Evolutionary conservation across 345 rosid species (phyloP).

Genomic region (Clausena lansium): DNA sequence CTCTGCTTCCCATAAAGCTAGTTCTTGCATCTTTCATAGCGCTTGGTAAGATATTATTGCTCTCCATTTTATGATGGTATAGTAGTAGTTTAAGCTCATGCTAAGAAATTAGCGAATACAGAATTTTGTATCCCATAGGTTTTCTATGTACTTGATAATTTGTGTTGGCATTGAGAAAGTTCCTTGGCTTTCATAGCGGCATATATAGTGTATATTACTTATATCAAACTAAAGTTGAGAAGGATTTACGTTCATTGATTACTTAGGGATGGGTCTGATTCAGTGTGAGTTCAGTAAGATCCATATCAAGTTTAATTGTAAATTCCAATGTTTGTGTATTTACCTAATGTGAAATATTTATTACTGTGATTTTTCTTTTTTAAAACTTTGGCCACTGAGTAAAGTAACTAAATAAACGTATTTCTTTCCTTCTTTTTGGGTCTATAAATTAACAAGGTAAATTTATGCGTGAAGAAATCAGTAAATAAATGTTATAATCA

Average conservation of each 20-base stretch:
- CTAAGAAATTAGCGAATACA: background rate
- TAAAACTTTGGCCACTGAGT: too few species aligned
- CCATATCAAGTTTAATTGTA: background rate
- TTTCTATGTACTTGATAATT: background rate
- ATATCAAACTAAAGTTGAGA: background rate
- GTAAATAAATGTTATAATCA: background rate
- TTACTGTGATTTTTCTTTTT: too few species aligned
- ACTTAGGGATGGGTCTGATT: background rate
- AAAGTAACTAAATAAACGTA: background rate
- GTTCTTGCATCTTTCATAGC: conserved; percentile 76
- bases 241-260: background rate
- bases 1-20: conserved; percentile 71
- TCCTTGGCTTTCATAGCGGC: background rate
- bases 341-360: background rate
- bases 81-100: background rate
- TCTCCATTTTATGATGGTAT: background rate
- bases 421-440: background rate
- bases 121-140: background rate
- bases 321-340: background rate
- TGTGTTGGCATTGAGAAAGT: background rate
- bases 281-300: background rate
- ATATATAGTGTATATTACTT: background rate
- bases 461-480: background rate
- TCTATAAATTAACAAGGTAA: background rate
- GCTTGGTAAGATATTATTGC: conserved; percentile 51